Evolutionary conservation across 31 red algal genomes (phyloP).

Genomic region (Asparagopsis taxiformis): DNA sequence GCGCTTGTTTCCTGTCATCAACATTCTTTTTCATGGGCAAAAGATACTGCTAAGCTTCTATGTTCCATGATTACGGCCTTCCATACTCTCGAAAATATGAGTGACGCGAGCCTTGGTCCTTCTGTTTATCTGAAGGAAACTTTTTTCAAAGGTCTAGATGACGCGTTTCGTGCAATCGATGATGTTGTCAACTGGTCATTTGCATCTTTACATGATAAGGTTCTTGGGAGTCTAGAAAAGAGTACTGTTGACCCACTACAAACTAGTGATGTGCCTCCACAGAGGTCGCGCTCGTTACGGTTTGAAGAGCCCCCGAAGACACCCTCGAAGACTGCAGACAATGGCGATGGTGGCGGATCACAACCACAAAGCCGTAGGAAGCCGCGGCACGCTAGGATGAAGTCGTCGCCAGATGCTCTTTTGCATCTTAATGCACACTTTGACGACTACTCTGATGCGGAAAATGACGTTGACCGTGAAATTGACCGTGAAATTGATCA

Average conservation of each 20-base stretch:
- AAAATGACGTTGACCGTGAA: not conserved
- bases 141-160: constrained; percentile 34
- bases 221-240: constrained; percentile 30
- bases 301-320: constrained; percentile 58
- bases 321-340: not conserved
- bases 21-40: constrained; percentile 45
- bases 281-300: constrained; percentile 16
- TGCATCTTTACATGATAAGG: constrained; percentile 11
- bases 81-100: constrained; percentile 5
- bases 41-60: constrained; percentile 16
- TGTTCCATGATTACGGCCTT: constrained; percentile 24
- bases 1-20: constrained; percentile 40
- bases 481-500: constrained; percentile 23
- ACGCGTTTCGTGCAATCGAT: constrained; percentile 34
- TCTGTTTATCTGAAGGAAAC: constrained; percentile 11
- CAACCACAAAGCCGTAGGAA: constrained; percentile 22
- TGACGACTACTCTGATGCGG: constrained; percentile 33
- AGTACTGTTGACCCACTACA: not conserved
- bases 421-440: constrained; percentile 54
- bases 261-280: not conserved
- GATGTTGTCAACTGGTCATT: constrained; percentile 40
- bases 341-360: constrained; percentile 1
- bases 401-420: constrained; percentile 59
- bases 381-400: constrained; percentile 54
- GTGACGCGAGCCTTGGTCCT: constrained; percentile 2